Evolutionary conservation across 2,329 filamentous ascomycete species (phyloP), one percentile per base, ranked within the genome.

Genomic region (Diaporthe destruens): DNA sequence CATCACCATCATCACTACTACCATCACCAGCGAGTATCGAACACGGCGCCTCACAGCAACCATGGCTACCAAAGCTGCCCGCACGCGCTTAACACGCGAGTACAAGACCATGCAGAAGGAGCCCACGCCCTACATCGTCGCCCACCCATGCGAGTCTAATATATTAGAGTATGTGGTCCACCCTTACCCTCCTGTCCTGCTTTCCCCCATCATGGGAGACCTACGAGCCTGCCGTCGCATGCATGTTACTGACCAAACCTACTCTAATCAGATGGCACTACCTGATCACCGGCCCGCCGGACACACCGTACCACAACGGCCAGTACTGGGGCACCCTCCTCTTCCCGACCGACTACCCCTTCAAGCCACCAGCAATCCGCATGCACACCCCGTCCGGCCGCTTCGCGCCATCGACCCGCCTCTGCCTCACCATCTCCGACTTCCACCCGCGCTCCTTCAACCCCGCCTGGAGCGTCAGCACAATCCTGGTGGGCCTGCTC

Each of bases 381-480:
- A 99, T 99, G 96, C 96, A 98, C 86, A 99, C 96, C 0, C 96
- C 96, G 1, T 96, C 93, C 16, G 96, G 96, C 73, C 94, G 96
- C 80, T 99, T 99, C 85, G 94, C 98, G 81, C 94, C 95, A 2
- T 96, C 93, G 1, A 95, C 94, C 18, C 90, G 96, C 65, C 90
- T 99, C 29, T 99, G 96, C 80, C 92, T 99, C 61, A 97, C 94
- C 80, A 99, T 99, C 79, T 96, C 92, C 78, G 96, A 99, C 81
- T 99, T 98, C 84, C 96, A 99, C 81, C 96, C 96, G 5, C 97
- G 97, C 82, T 96, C 93, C 36, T 99, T 98, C 87, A 99, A 99
- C 81, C 96, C 96, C 2, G 95, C 96, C 0, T 99, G 96, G 96
- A 96, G 98, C 80, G 96, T 99, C 9, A 96, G 93, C 70, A 99